Evolutionary conservation across 306 rosid species (phyloP).

Genomic region (Dalbergia cultrata): DNA sequence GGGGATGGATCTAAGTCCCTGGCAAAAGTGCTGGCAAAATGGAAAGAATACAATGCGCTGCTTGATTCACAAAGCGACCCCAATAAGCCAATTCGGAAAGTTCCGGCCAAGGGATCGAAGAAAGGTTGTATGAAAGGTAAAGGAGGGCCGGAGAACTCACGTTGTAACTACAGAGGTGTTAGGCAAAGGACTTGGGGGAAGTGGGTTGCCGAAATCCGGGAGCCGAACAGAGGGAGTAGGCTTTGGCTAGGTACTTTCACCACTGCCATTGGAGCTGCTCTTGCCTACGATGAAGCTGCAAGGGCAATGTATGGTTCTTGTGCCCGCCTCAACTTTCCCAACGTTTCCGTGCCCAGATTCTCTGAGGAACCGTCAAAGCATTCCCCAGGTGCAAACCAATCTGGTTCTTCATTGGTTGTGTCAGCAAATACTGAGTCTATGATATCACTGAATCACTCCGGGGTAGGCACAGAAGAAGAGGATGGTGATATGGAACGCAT

Average conservation of each 20-base stretch:
- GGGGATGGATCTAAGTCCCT: slow-evolving; percentile 76
- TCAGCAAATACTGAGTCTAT: slow-evolving; percentile 55
- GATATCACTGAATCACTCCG: slow-evolving; percentile 52
- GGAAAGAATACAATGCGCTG: slow-evolving; percentile 74
- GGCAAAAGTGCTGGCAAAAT: slow-evolving; percentile 65
- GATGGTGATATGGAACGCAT: slow-evolving; percentile 49
- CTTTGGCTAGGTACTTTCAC: slow-evolving; percentile 87
- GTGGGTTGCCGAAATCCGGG: slow-evolving; percentile 90
- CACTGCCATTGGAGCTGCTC: slow-evolving; percentile 83
- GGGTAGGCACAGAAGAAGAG: slow-evolving; percentile 41
- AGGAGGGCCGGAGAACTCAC: slow-evolving; percentile 92
- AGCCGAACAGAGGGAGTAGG: slow-evolving; percentile 81
- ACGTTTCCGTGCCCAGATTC: slow-evolving; percentile 61
- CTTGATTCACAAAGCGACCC: slow-evolving; percentile 62
- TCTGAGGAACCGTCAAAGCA: slow-evolving; percentile 51
- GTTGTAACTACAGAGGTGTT: slow-evolving; percentile 90
- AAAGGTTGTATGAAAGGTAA: slow-evolving; percentile 97
- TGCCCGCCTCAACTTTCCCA: slow-evolving; percentile 89
- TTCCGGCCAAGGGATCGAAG: slow-evolving; percentile 89
- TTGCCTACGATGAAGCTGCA: slow-evolving; percentile 89
- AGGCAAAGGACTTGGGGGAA: slow-evolving; percentile 97
- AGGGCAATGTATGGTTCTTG: slow-evolving; percentile 79
- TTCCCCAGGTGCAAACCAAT: slow-evolving; percentile 42
- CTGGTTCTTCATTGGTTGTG: slow-evolving; percentile 43
- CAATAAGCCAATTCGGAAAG: slow-evolving; percentile 62